Evolutionary conservation across 176 grass and related monocot species (phyloP).

Genomic region (Aechmea fasciata): DNA sequence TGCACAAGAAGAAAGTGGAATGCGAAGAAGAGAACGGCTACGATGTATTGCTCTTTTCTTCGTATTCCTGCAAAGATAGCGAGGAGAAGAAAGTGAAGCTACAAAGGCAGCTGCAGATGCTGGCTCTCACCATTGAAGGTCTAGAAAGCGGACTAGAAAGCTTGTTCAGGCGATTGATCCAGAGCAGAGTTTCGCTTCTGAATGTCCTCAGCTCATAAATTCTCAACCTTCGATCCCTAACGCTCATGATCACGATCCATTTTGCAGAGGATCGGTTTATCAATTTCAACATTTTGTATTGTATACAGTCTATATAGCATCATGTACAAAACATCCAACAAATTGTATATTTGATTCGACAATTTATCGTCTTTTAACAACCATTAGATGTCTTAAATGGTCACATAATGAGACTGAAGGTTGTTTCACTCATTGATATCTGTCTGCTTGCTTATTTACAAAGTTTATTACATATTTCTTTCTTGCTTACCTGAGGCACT

Average conservation of each 20-base stretch:
- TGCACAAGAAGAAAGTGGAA: slow-evolving; percentile 22
- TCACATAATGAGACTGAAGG: too few relatives aligned
- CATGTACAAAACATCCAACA: too few relatives aligned
- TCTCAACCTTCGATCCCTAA: too few relatives aligned
- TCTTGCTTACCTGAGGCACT: too few relatives aligned
- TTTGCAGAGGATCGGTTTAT: background rate
- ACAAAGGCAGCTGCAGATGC: slow-evolving; percentile 12
- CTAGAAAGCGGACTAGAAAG: slow-evolving; percentile 22
- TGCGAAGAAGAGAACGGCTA: slow-evolving; percentile 25
- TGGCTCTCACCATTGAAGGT: slow-evolving; percentile 25
- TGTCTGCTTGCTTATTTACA: too few relatives aligned
- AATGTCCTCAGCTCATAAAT: slow-evolving; percentile 21
- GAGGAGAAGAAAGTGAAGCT: background rate
- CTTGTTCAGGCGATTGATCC: slow-evolving; percentile 37
- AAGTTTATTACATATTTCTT: too few relatives aligned
- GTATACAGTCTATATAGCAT: too few relatives aligned
- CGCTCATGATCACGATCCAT: background rate
- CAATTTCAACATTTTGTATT: background rate
- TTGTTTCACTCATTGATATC: too few relatives aligned
- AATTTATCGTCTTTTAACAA: too few relatives aligned
- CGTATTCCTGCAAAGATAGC: background rate
- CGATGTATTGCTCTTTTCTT: background rate
- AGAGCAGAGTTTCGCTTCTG: slow-evolving; percentile 33
- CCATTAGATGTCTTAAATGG: too few relatives aligned
- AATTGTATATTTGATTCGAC: too few relatives aligned